These are phyloP conservation scores for Blastobotrys buckinghamii DNA, from an alignment of 1,139 yeast genomes.

Conservation along the genomic window DNA sequence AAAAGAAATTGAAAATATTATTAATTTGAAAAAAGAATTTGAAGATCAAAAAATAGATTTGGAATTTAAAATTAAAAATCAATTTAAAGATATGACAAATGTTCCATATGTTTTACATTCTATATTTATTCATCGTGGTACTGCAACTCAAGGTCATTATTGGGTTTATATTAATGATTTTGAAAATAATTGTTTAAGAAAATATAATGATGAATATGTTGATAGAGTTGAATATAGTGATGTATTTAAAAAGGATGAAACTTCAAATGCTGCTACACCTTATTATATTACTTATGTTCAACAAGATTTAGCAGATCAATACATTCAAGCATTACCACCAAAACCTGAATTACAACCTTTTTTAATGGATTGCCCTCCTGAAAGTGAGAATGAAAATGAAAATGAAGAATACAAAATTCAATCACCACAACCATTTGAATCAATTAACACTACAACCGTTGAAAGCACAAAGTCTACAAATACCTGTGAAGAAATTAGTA, in stretches of 20 bases:
- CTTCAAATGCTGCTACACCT: conserved; percentile 82
- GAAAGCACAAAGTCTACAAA: no score
- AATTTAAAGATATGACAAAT: conserved; percentile 53
- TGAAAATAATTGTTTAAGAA: conserved; percentile 61
- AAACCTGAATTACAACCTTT: background rate
- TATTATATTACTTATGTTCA: conserved; percentile 81
- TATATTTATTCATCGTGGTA: conserved; percentile 90
- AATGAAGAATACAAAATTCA: background rate
- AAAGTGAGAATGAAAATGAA: no score
- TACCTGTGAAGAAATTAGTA: no score
- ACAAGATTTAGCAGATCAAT: conserved; percentile 51
- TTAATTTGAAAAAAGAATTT: conserved; percentile 28
- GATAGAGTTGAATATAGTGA: conserved; percentile 71
- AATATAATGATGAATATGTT: conserved; percentile 88
- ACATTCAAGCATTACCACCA: conserved; percentile 49
- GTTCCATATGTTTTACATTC: conserved; percentile 84
- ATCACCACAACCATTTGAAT: background rate
- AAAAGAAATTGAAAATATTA: conserved; percentile 25
- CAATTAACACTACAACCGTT: no score
- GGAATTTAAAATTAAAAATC: conserved; percentile 46
- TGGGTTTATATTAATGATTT: conserved; percentile 91
- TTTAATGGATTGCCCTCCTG: no score
- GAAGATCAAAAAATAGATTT: conserved; percentile 43
- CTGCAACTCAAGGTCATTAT: conserved; percentile 93
- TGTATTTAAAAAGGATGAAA: conserved; percentile 54